phyloP scores from a whole-genome alignment of 306 rosid species.

The Ceratonia siliqua region DNA sequence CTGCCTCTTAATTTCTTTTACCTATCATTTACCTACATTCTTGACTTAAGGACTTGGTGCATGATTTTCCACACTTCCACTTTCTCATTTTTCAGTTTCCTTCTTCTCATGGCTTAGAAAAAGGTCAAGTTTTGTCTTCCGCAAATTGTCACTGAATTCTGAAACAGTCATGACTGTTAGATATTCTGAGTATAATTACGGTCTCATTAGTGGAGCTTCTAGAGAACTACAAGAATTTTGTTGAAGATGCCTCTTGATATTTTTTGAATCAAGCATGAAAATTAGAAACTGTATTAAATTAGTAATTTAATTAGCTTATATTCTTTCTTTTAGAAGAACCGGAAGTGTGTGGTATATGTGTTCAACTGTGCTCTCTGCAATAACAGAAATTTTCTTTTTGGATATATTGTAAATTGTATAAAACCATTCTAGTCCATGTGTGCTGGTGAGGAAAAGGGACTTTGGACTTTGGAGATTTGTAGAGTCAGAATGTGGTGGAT shows the following conservation, averaged over 20 bases:
- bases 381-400: not conserved
- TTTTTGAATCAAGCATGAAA: not conserved
- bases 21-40: too few species aligned
- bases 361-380: not conserved
- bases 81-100: not conserved
- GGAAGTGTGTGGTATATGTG: not conserved
- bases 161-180: not conserved
- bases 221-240: not conserved
- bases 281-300: not conserved
- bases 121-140: not conserved
- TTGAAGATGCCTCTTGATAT: not conserved
- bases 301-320: not conserved
- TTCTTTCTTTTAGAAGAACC: not conserved
- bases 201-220: not conserved
- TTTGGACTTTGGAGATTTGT: not conserved
- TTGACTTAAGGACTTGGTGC: too few species aligned
- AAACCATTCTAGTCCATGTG: not conserved
- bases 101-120: not conserved
- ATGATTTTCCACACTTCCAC: not conserved
- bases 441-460: constrained; percentile 9
- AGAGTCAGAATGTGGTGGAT: not conserved
- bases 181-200: not conserved
- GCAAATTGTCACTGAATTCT: not conserved
- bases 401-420: not conserved
- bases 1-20: too few species aligned